A percentile compares a stretch with the other conserved stretches of the same genome.
Evolutionary conservation across 192 early-diverging fungal genomes (phyloP).

Genomic region (Coemansia sp.): DNA sequence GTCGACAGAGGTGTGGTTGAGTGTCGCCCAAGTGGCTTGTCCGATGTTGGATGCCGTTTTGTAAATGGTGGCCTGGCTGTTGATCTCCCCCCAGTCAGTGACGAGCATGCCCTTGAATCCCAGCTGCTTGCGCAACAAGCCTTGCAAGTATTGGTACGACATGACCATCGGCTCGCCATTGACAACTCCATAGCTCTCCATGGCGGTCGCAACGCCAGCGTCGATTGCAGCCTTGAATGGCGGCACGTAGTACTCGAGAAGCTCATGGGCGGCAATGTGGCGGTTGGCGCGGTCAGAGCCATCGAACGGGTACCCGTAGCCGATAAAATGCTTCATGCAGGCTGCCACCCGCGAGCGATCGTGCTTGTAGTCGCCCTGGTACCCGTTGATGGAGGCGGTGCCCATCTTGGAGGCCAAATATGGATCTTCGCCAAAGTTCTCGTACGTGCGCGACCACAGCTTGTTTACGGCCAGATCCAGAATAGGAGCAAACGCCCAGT

Average conservation of each 20-base stretch:
- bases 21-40: conserved; percentile 44
- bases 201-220: conserved; percentile 60
- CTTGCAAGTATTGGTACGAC: conserved; percentile 57
- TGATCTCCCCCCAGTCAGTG: conserved; percentile 64
- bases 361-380: conserved; percentile 68
- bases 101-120: conserved; percentile 63
- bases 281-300: conserved; percentile 39
- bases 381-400: conserved; percentile 53
- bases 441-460: conserved; percentile 59
- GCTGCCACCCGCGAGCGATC: conserved; percentile 63
- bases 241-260: conserved; percentile 66
- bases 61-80: conserved; percentile 56
- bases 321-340: conserved; percentile 70
- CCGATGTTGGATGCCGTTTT: conserved; percentile 32
- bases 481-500: conserved; percentile 65
- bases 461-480: conserved; percentile 62
- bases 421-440: conserved; percentile 65
- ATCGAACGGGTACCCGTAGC: conserved; percentile 60
- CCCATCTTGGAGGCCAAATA: conserved; percentile 57
- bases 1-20: conserved; percentile 56
- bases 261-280: conserved; percentile 53
- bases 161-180: conserved; percentile 60
- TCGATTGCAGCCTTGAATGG: conserved; percentile 61
- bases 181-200: conserved; percentile 64
- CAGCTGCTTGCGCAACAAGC: conserved; percentile 56